Evolutionary conservation across 257 asterid species (phyloP), one percentile per base, ranked within the genome.

Genomic region (Solanum gracilifrons): DNA sequence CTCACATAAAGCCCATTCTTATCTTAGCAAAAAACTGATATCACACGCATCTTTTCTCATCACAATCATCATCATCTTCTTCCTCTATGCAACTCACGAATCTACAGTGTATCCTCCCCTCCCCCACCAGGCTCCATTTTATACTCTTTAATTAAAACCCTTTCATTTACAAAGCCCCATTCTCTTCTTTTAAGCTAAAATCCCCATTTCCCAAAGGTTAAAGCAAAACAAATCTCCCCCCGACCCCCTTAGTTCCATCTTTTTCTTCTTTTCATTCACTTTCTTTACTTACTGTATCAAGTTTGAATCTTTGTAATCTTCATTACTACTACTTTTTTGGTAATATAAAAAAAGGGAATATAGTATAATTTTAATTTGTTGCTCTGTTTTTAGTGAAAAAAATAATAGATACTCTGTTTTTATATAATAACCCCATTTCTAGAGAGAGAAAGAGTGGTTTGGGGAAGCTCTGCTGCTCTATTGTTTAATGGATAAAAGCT

Each of bases 401-500:
- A n/a, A n/a, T 13, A 39, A 39, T 77, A 77, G 36, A 77, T 77
- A 41, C 84, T 41, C 37, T 7, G 25, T 31, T 27, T 73, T 72
- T 32, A 71, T 82, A 86, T 25, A 55, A 36, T 51, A 21, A 51
- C 31, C 16, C 48, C 35, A 23, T 41, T 12, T 41, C 23, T 77
- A 76, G 85, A 48, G 31, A 87, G 88, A 71, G 83, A 60, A 51
- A 58, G 74, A 71, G 76, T 6, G 15, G 37, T 29, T 69, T 69
- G 74, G 35, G 66, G 62, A 9, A 71, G 35, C 25, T 72, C 35
- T 15, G 76, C 21, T 31, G 37, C 37, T 32, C 25, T 58, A 6
- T 18, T 48, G 79, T 10, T 87, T 74, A 82, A 90, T 91, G 92
- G 92, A 89, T 68, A 91, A 89, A 86, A 87, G 89, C 82, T 86